These are phyloP conservation scores for Phycomyces nitens DNA, from an alignment of 192 early-diverging fungal species.

Conservation along the genomic window DNA sequence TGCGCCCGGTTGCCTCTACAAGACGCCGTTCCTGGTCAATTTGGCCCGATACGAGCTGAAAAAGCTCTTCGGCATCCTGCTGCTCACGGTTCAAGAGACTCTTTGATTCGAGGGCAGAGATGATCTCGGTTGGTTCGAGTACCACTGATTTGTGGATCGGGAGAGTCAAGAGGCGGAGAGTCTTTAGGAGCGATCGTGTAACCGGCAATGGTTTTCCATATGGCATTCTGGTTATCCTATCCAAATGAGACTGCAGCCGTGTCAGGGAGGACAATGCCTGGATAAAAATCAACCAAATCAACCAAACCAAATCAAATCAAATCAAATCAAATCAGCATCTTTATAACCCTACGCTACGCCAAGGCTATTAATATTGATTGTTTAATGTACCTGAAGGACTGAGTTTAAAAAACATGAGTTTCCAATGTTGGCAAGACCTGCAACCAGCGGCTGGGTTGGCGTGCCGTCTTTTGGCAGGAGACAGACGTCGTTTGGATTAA, in stretches of 20 bases:
- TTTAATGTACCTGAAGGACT: conserved; percentile 69
- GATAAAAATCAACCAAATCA: too few species aligned
- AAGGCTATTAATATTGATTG: too few species aligned
- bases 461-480: neutral
- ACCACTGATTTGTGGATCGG: conserved; percentile 33
- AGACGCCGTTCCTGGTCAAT: conserved; percentile 59
- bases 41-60: conserved; percentile 73
- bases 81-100: conserved; percentile 67
- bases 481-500: neutral
- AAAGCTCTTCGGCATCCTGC: conserved; percentile 89
- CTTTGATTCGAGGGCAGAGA: conserved; percentile 50
- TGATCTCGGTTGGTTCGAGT: conserved; percentile 61
- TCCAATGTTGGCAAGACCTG: conserved; percentile 83
- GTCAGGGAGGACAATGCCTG: conserved; percentile 44
- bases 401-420: conserved; percentile 95
- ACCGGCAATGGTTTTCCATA: conserved; percentile 13
- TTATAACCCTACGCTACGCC: too few species aligned
- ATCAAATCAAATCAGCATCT: too few species aligned
- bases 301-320: too few species aligned
- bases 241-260: conserved; percentile 36
- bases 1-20: neutral
- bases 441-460: conserved; percentile 29
- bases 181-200: conserved; percentile 16
- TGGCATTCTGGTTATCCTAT: conserved; percentile 23
- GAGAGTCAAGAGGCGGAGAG: conserved; percentile 30